phyloP scores from a whole-genome alignment of 345 rosid species.

The Adansonia digitata region DNA sequence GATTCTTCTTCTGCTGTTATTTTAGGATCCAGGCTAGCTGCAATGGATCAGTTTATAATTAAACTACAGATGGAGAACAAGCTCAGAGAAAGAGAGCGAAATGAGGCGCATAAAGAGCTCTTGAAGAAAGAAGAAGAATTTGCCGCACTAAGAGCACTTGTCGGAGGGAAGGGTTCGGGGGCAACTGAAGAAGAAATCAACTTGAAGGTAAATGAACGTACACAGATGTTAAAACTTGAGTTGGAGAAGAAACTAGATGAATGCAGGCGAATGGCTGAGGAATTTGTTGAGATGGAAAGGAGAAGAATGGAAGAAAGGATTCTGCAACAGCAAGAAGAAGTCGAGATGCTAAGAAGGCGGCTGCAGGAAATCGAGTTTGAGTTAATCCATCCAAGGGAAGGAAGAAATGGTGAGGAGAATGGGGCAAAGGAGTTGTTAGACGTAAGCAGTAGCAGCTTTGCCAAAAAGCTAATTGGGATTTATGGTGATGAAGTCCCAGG shows the following conservation, averaged over 20 bases:
- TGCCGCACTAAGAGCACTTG: constrained; percentile 48
- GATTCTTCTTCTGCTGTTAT: constrained; percentile 57
- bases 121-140: constrained; percentile 82
- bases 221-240: constrained; percentile 44
- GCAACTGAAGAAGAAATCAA: constrained; percentile 71
- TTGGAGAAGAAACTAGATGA: constrained; percentile 73
- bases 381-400: constrained; percentile 27
- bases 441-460: constrained; percentile 66
- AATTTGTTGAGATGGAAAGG: constrained; percentile 77
- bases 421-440: constrained; percentile 39
- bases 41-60: constrained; percentile 81
- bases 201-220: constrained; percentile 63
- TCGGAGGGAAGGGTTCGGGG: constrained; percentile 46
- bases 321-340: constrained; percentile 81
- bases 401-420: constrained; percentile 21
- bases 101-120: constrained; percentile 67
- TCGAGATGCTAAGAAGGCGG: constrained; percentile 73
- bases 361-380: constrained; percentile 74
- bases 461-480: constrained; percentile 52
- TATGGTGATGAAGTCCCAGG: constrained; percentile 75
- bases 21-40: constrained; percentile 74
- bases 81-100: constrained; percentile 68
- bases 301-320: constrained; percentile 93
- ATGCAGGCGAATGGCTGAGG: constrained; percentile 79
- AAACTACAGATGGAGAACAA: constrained; percentile 88